A percentile compares a stretch with the other conserved stretches of the same genome.
Evolutionary conservation across 73 alveolate genomes (phyloP).

Genomic region (Tetrahymena elliotti): DNA sequence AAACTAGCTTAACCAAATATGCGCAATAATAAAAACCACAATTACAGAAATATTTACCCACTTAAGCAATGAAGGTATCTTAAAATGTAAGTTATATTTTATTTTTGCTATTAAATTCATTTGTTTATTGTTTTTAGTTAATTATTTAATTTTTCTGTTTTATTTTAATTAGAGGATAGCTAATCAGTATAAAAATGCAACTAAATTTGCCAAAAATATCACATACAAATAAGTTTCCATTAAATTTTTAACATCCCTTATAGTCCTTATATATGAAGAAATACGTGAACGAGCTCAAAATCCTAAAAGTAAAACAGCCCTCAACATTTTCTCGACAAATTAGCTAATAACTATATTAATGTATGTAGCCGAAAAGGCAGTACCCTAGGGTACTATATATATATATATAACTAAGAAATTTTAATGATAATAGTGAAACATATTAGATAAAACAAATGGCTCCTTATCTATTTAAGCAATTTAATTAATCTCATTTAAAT

Average conservation of each 20-base stretch:
- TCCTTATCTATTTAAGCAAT: too few species aligned
- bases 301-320: too few species aligned
- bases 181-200: not conserved
- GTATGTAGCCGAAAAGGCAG: too few species aligned
- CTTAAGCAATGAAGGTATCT: not conserved
- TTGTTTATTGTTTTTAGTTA: too few species aligned
- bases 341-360: too few species aligned
- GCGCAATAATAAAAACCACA: not conserved
- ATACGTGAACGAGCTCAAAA: too few species aligned
- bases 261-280: not conserved
- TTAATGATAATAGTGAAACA: too few species aligned
- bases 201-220: not conserved
- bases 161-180: not conserved
- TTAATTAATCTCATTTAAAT: not conserved
- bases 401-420: too few species aligned
- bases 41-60: not conserved
- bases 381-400: too few species aligned
- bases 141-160: not conserved
- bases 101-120: not conserved
- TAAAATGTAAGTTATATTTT: not conserved
- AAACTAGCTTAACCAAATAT: not conserved
- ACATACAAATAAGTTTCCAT: not conserved
- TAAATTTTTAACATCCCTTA: not conserved
- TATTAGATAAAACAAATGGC: too few species aligned
- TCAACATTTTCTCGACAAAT: too few species aligned